Percentiles rank a stretch among this genome's conserved stretches.
These are phyloP conservation scores for Punica granatum DNA, from an alignment of 345 rosid species.

Conservation along the genomic window DNA sequence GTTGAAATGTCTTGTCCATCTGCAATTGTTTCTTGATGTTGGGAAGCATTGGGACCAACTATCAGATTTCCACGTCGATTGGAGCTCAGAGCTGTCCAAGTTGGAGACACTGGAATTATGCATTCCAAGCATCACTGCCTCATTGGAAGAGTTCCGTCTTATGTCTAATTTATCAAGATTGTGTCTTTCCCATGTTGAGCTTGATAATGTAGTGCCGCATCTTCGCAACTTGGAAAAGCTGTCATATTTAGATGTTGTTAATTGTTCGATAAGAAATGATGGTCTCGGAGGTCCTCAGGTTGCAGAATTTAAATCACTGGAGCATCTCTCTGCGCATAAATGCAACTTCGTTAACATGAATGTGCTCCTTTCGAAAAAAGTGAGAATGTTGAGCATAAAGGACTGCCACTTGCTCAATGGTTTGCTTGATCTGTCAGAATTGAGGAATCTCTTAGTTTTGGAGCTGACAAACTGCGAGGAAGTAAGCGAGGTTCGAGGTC, in stretches of 20 bases:
- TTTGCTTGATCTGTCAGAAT: background rate
- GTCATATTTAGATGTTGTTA: background rate
- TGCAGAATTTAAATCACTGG: background rate
- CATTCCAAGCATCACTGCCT: background rate
- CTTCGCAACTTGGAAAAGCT: background rate
- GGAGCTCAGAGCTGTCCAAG: background rate
- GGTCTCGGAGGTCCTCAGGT: background rate
- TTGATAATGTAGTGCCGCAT: background rate
- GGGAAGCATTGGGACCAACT: background rate
- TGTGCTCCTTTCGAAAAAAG: background rate
- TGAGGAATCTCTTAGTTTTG: background rate
- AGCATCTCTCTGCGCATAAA: background rate
- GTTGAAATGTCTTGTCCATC: background rate
- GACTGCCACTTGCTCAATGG: background rate
- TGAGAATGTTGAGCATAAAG: background rate
- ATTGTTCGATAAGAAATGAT: background rate
- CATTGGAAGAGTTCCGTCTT: background rate
- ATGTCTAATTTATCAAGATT: background rate
- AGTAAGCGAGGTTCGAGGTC: background rate
- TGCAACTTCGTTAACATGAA: background rate
- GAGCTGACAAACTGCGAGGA: background rate
- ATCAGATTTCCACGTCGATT: background rate
- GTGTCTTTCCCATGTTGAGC: background rate
- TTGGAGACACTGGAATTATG: background rate
- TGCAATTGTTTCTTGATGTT: background rate